Conservation (phyloP, 495 filamentous ascomycete species). For the Diplogelasinospora grovesii region DNA sequence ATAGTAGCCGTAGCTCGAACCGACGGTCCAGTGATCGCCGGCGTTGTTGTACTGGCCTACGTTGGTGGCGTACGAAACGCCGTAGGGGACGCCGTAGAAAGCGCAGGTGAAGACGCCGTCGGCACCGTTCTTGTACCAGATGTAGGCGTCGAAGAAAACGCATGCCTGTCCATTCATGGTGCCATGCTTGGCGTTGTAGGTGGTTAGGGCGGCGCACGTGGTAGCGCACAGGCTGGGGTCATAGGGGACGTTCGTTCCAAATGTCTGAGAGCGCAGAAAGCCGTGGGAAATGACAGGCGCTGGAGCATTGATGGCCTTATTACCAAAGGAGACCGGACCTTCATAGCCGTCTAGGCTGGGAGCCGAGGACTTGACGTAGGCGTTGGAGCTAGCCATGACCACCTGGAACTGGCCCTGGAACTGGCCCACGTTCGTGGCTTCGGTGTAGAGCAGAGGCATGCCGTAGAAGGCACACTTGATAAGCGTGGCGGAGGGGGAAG, state of each 20-base stretch:
- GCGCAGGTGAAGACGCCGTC: conserved; percentile 13
- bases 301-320: conserved; percentile 38
- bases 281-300: conserved; percentile 19
- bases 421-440: conserved; percentile 34
- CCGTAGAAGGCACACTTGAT: conserved; percentile 52
- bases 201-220: conserved; percentile 35
- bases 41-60: conserved; percentile 7
- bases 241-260: conserved; percentile 29
- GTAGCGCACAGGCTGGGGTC: conserved; percentile 34
- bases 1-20: conserved; percentile 11
- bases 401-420: conserved; percentile 34
- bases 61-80: conserved; percentile 10
- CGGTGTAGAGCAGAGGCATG: conserved; percentile 18
- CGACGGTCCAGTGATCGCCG: conserved; percentile 8
- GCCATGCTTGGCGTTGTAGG: conserved; percentile 28
- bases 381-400: conserved; percentile 39
- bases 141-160: conserved; percentile 44
- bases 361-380: conserved; percentile 26
- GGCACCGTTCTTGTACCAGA: conserved; percentile 35
- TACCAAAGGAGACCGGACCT: conserved; percentile 25
- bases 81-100: conserved; percentile 9
- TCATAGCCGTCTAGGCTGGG: conserved; percentile 23
- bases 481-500: conserved; percentile 42
- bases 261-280: conserved; percentile 38
- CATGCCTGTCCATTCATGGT: conserved; percentile 25